Percentiles rank a stretch among this genome's conserved stretches.
phyloP scores from a whole-genome alignment of 768 basidiomycete genomes.

The Mycena belliarum region DNA sequence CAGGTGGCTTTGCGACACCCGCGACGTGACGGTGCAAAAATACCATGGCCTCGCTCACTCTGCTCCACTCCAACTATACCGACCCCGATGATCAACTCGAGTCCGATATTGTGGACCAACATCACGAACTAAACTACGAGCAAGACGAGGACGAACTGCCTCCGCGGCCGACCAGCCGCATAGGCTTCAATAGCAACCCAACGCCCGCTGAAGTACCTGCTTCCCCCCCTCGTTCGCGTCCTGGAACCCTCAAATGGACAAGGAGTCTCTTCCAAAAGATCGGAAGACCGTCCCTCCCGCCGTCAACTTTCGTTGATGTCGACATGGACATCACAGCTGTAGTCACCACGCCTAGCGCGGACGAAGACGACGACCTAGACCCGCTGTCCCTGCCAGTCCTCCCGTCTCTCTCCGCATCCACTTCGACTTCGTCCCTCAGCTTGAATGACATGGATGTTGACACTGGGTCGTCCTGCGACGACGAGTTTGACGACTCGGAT shows the following conservation, averaged over 20 bases:
- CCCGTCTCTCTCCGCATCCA: constrained; percentile 13
- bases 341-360: constrained; percentile 16
- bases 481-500: constrained; percentile 26
- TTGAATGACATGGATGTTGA: constrained; percentile 14
- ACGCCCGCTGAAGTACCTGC: background rate
- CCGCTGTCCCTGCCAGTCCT: constrained; percentile 16
- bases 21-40: background rate
- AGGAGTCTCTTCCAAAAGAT: constrained; percentile 21
- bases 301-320: constrained; percentile 4
- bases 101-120: constrained; percentile 22
- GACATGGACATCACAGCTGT: constrained; percentile 26
- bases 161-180: constrained; percentile 48
- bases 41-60: constrained; percentile 8
- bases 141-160: constrained; percentile 32
- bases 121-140: constrained; percentile 12
- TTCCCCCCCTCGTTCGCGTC: constrained; percentile 1
- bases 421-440: constrained; percentile 16
- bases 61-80: constrained; percentile 12
- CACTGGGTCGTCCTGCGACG: constrained; percentile 21
- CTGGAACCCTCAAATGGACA: constrained; percentile 17
- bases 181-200: constrained; percentile 41
- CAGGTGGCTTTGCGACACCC: constrained; percentile 12
- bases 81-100: constrained; percentile 7
- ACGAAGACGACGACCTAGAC: constrained; percentile 19
- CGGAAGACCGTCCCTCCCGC: background rate